phyloP scores from a whole-genome alignment of 345 rosid genomes.

The Eucalyptus viminalis region DNA sequence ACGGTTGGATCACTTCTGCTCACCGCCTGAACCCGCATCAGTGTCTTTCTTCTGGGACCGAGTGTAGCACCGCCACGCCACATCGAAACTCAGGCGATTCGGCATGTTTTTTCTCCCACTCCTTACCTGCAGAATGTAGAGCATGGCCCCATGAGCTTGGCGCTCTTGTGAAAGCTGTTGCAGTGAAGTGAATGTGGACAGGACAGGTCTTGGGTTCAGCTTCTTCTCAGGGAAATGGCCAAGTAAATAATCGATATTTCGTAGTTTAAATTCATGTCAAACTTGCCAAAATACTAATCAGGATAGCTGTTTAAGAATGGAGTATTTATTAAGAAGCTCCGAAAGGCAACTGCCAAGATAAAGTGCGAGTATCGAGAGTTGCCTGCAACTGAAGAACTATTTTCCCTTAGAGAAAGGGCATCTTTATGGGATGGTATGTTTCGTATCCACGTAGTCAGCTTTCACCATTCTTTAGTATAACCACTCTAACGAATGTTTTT shows the following conservation, averaged over 20 bases:
- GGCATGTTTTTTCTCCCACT: background rate
- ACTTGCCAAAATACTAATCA: background rate
- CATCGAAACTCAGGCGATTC: background rate
- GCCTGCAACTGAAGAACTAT: too few relatives aligned
- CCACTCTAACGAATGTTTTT: background rate
- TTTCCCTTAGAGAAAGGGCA: background rate
- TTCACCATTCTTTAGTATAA: background rate
- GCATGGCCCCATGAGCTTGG: background rate
- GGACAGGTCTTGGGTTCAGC: background rate
- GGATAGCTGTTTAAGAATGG: background rate
- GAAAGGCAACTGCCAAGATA: background rate
- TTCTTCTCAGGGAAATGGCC: background rate
- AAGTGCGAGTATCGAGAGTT: background rate
- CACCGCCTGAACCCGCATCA: background rate
- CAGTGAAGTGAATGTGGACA: background rate
- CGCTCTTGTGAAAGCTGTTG: background rate
- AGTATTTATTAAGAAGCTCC: background rate
- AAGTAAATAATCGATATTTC: background rate
- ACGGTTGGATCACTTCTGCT: background rate
- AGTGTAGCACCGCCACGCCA: background rate
- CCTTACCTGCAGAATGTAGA: background rate
- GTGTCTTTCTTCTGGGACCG: background rate
- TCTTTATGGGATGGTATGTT: background rate
- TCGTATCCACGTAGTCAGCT: rapidly evolving
- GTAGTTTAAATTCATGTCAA: background rate